Percentiles rank a stretch among this genome's conserved stretches.
phyloP scores from a whole-genome alignment of 2,329 filamentous ascomycete genomes.

The Aureobasidium sp. region DNA sequence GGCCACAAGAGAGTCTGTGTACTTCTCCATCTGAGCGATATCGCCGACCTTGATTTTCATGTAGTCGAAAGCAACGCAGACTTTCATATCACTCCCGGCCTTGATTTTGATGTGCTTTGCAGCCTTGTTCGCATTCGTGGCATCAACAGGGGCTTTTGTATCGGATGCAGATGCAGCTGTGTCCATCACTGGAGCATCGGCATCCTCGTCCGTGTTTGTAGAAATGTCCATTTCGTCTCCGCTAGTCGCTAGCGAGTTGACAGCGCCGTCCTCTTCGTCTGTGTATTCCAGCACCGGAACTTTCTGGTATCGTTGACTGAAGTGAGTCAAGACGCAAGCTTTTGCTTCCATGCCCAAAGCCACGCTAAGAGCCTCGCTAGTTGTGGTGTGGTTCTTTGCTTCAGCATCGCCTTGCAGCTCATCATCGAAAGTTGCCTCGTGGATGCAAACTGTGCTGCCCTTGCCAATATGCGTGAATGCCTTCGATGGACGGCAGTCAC shows the following conservation, averaged over 20 bases:
- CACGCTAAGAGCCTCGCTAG: constrained; percentile 73
- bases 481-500: constrained; percentile 77
- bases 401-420: constrained; percentile 69
- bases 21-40: constrained; percentile 59
- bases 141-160: not conserved
- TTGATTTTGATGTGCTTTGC: constrained; percentile 25
- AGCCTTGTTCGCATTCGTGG: constrained; percentile 22
- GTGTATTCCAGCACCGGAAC: constrained; percentile 47
- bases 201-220: constrained; percentile 7
- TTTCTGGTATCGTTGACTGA: constrained; percentile 89
- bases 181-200: constrained; percentile 17
- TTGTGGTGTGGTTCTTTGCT: constrained; percentile 87
- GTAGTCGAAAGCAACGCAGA: constrained; percentile 70
- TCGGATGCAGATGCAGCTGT: constrained; percentile 14
- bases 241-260: constrained; percentile 7
- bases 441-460: constrained; percentile 75
- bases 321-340: constrained; percentile 82
- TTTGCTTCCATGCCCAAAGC: constrained; percentile 72
- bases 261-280: constrained; percentile 21
- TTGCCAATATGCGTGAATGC: constrained; percentile 64
- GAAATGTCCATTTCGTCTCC: constrained; percentile 22
- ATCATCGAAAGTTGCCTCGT: constrained; percentile 95
- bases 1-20: constrained; percentile 52
- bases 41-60: constrained; percentile 68
- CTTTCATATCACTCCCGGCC: constrained; percentile 50